Evolutionary conservation across 495 filamentous ascomycete species (phyloP).

Genomic region (Achaetomiella virescens): DNA sequence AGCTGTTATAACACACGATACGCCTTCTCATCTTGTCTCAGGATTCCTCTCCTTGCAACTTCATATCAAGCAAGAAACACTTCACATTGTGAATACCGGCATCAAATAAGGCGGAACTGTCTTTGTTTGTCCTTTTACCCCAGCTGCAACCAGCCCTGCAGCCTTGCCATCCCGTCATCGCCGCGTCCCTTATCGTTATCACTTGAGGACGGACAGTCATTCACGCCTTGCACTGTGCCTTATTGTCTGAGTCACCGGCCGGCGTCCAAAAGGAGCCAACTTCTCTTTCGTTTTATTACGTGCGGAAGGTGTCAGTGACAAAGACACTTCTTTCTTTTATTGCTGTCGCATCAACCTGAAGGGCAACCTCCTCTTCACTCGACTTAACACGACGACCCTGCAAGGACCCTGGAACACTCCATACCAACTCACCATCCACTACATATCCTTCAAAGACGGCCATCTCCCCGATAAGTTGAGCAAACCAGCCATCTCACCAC

Average conservation of each 20-base stretch:
- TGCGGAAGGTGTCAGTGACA: background rate
- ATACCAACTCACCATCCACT: background rate
- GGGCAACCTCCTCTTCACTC: background rate
- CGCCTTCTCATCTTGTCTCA: background rate
- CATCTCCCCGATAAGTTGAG: too few species aligned
- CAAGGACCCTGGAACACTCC: background rate
- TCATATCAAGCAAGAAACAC: background rate
- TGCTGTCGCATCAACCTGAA: background rate
- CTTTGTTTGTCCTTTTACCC: background rate
- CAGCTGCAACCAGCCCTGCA: conserved; percentile 2
- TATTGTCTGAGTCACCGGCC: conserved; percentile 19
- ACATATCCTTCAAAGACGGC: too few species aligned
- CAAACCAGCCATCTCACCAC: too few species aligned
- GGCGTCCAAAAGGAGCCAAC: conserved; percentile 8
- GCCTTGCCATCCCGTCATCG: conserved; percentile 8
- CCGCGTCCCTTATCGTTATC: conserved; percentile 9
- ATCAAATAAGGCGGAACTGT: background rate
- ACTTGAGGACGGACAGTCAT: background rate
- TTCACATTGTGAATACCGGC: background rate
- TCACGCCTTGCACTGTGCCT: conserved; percentile 1
- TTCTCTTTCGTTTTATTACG: background rate
- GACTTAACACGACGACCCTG: background rate
- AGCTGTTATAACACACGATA: conserved; percentile 5
- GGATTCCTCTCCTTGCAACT: background rate
- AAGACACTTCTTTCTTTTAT: background rate